Evolutionary conservation across 2,329 filamentous ascomycete genomes (phyloP), one percentile per base, ranked within the genome.

Genomic region (Pseudogymnoascus sp.): DNA sequence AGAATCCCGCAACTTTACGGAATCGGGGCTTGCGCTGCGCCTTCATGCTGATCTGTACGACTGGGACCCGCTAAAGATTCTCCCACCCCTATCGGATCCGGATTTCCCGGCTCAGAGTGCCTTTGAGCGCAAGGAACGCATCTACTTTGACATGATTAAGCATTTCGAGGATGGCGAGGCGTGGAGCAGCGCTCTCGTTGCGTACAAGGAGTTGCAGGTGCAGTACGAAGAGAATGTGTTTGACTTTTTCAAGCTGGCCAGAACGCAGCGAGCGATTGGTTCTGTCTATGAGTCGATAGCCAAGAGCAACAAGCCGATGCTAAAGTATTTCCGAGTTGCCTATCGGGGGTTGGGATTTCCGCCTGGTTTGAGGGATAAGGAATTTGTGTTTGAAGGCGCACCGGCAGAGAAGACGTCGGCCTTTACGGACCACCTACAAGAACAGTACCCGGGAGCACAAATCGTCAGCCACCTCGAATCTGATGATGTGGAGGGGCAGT

Each of bases 71-170:
- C 80, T 80, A 5, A 82, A 79, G 60, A 79, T 82, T 34, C 80
- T 90, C 0, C 77, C 83, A 0, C 82, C 87, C 1, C 74, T 95
- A 8, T 69, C 76, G 0, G 91, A 92, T 48, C 92, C 91, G 0
- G 75, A 79, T n/a, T 88, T 95, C 70, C 89, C 90, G 0, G 80
- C 86, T 8, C 92, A 97, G 71, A 87, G 87, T 0, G 84, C 89
- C 1, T 97, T 97, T 68, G 92, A 97, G 67, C 86, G 92, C 37
- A 96, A 95, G 71, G 94, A 97, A 73, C 81, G 84, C 35, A 81
- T 97, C 57, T 96, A 95, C 74, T 95, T 96, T 68, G 83, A 91
- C 65, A 95, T 97, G 80, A 95, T 97, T 71, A 91, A 92, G 72
- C 81, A 92, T 70, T 96, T 94, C 65, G 92, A 97, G 70, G 90